Percentiles rank a stretch among this genome's conserved stretches.
These are phyloP conservation scores for Sarcomyxa edulis DNA, from an alignment of 768 basidiomycete species.

Conservation along the genomic window DNA sequence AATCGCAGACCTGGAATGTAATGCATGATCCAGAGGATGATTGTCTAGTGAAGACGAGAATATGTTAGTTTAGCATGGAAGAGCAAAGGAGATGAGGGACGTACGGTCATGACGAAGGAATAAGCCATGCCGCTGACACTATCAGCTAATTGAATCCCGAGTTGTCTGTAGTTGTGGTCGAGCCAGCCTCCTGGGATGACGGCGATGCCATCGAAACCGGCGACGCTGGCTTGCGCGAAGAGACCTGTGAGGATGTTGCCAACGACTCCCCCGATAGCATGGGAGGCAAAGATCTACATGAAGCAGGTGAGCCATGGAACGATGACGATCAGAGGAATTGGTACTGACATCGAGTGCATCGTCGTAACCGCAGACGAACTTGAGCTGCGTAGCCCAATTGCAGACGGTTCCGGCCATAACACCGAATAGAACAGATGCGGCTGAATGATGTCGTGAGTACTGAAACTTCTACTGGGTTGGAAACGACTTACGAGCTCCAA, in stretches of 20 bases:
- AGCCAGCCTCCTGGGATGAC: slow-evolving; percentile 81
- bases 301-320: no score
- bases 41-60: slow-evolving; percentile 37
- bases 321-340: no score
- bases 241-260: slow-evolving; percentile 84
- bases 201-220: slow-evolving; percentile 72
- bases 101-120: slow-evolving; percentile 72
- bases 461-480: no score
- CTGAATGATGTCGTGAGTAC: slow-evolving; percentile 26
- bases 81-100: slow-evolving; percentile 21
- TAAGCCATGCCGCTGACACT: slow-evolving; percentile 60
- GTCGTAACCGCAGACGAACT: slow-evolving; percentile 73
- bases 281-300: slow-evolving; percentile 94
- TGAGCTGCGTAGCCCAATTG: slow-evolving; percentile 94
- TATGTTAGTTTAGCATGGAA: not conserved
- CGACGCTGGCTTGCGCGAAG: slow-evolving; percentile 80
- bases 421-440: slow-evolving; percentile 83
- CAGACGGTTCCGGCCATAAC: slow-evolving; percentile 78
- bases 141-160: slow-evolving; percentile 82
- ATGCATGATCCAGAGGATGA: slow-evolving; percentile 88
- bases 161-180: slow-evolving; percentile 74
- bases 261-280: slow-evolving; percentile 71
- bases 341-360: no score
- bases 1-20: slow-evolving; percentile 76
- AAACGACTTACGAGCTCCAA: slow-evolving; percentile 58